phyloP scores from a whole-genome alignment of 441 rosid species.

The Erysimum cheiri region DNA sequence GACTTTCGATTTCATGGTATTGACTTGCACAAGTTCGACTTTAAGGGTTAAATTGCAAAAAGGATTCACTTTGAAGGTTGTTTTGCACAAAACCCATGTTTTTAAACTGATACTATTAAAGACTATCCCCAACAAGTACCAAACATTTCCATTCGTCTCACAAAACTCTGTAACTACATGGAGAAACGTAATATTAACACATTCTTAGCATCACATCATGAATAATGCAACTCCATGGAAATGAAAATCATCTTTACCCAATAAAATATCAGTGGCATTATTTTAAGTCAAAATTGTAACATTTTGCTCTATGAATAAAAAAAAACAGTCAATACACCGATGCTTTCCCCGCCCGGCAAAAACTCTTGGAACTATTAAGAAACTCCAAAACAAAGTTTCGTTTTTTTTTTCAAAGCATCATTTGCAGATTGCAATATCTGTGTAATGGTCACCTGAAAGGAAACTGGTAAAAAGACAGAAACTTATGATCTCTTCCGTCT shows the following conservation, averaged over 20 bases:
- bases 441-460: constrained; percentile 38
- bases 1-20: too few relatives aligned
- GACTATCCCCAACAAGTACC: background rate
- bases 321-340: constrained; percentile 31
- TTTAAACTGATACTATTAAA: background rate
- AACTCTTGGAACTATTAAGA: constrained; percentile 34
- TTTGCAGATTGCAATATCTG: constrained; percentile 28
- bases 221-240: constrained; percentile 8
- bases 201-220: background rate
- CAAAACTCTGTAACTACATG: background rate
- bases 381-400: constrained; percentile 17
- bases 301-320: constrained; percentile 31
- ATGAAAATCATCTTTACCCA: background rate
- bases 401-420: constrained; percentile 28
- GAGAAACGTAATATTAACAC: background rate
- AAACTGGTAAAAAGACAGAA: constrained; percentile 28
- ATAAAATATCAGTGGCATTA: constrained; percentile 39
- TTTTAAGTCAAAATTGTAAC: constrained; percentile 34
- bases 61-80: too few relatives aligned
- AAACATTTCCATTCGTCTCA: background rate
- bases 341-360: constrained; percentile 43
- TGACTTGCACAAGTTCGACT: too few relatives aligned
- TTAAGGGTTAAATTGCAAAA: too few relatives aligned
- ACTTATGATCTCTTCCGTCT: constrained; percentile 9
- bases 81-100: too few relatives aligned